A percentile compares a stretch with the other conserved stretches of the same genome.
Conservation (phyloP, 148 eudicot genomes). For the Amaranthus hypochondriacus region DNA sequence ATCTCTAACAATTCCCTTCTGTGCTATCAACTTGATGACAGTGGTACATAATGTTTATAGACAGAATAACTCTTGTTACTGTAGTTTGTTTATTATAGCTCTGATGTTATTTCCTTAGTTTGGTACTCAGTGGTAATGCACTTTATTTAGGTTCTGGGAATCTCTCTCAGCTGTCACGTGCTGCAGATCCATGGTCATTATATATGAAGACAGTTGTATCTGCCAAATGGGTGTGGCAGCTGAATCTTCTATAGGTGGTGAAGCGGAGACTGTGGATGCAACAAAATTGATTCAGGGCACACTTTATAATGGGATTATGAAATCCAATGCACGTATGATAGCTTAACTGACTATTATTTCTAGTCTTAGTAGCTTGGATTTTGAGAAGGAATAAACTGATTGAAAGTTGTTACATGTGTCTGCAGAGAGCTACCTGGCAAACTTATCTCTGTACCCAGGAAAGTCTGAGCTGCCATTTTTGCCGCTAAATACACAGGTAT, state of each 20-base stretch:
- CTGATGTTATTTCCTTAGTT: slow-evolving; percentile 7
- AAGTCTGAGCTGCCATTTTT: slow-evolving; percentile 90
- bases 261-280: slow-evolving; percentile 49
- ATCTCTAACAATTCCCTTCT: neutral
- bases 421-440: slow-evolving; percentile 94
- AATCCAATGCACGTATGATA: slow-evolving; percentile 75
- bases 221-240: slow-evolving; percentile 77
- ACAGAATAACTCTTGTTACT: neutral
- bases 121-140: slow-evolving; percentile 10
- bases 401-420: slow-evolving; percentile 9
- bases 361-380: neutral
- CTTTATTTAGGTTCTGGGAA: slow-evolving; percentile 64
- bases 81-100: neutral
- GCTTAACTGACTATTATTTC: neutral
- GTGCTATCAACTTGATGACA: neutral
- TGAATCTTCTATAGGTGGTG: slow-evolving; percentile 38
- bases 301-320: slow-evolving; percentile 56
- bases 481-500: slow-evolving; percentile 83
- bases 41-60: neutral
- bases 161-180: slow-evolving; percentile 73
- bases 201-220: slow-evolving; percentile 61
- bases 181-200: slow-evolving; percentile 76
- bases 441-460: slow-evolving; percentile 87
- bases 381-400: neutral
- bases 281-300: slow-evolving; percentile 58